Percentiles rank a stretch among this genome's conserved stretches.
Conservation (phyloP, 164 flowering plant genomes). For the Magnolia sinica region DNA sequence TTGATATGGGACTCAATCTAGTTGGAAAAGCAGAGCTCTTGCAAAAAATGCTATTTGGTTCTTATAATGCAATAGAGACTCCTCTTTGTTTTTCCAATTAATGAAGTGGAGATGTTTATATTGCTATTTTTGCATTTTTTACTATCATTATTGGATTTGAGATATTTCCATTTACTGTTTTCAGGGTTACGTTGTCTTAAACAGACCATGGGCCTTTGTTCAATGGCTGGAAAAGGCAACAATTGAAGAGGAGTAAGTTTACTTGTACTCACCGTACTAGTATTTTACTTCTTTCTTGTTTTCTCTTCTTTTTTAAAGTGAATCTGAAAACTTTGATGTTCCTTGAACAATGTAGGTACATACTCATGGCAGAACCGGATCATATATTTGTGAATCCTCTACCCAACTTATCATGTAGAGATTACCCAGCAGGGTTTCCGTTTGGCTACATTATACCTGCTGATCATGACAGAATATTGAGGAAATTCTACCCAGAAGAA, state of each 20-base stretch:
- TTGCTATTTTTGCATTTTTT: not conserved
- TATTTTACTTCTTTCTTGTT: not conserved
- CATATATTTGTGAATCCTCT: constrained; percentile 80
- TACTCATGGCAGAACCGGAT: constrained; percentile 98
- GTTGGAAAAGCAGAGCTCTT: too few relatives aligned
- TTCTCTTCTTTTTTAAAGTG: not conserved
- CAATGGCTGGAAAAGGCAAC: constrained; percentile 90
- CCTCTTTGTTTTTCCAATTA: not conserved
- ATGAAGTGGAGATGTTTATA: not conserved
- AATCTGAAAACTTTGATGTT: constrained; percentile 5
- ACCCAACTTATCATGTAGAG: constrained; percentile 78
- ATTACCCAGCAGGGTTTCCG: constrained; percentile 74
- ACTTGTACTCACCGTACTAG: not conserved
- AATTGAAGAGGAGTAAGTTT: constrained; percentile 89
- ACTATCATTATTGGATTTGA: not conserved
- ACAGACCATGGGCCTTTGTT: constrained; percentile 99
- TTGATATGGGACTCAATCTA: too few relatives aligned
- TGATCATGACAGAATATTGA: constrained; percentile 55
- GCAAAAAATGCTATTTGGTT: not conserved
- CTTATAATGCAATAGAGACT: constrained; percentile 1
- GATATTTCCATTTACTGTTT: constrained; percentile 8
- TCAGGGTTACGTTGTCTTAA: constrained; percentile 93
- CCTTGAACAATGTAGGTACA: constrained; percentile 51
- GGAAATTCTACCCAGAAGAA: constrained; percentile 85
- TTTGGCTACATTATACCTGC: constrained; percentile 86